phyloP scores from a whole-genome alignment of 345 rosid genomes.

The Eucalyptus polybractea region DNA sequence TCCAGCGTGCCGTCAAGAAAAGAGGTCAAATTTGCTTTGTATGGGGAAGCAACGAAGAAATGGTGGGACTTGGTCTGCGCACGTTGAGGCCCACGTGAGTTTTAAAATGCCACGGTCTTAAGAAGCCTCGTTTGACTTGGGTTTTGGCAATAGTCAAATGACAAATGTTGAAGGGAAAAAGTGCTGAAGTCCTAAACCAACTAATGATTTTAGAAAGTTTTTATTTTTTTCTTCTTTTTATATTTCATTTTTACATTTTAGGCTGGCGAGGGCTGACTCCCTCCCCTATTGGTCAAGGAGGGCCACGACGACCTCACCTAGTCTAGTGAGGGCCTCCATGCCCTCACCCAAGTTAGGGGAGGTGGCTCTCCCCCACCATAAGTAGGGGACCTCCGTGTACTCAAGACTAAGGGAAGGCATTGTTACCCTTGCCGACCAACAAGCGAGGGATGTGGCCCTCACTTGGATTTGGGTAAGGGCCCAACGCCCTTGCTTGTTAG shows the following conservation, averaged over 20 bases:
- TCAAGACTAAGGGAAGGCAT: no score
- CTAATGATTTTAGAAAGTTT: no score
- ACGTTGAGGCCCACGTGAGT: neutral
- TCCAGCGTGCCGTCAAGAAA: neutral
- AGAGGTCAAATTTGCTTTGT: neutral
- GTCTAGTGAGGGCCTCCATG: neutral
- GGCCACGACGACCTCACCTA: rapidly evolving
- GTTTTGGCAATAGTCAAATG: neutral
- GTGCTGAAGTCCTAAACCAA: no score
- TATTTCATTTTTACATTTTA: no score
- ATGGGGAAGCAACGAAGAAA: neutral
- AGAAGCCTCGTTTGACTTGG: neutral
- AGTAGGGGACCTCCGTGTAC: rapidly evolving
- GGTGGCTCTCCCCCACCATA: no score
- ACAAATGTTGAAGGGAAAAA: no score
- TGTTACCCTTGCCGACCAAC: rapidly evolving
- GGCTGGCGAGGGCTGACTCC: neutral
- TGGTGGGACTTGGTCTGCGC: neutral
- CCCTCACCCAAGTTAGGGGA: neutral
- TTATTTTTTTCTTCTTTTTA: rapidly evolving
- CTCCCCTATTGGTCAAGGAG: neutral
- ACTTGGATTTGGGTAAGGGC: no score
- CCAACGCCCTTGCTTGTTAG: no score
- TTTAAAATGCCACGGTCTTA: neutral
- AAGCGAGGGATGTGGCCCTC: no score